These are phyloP conservation scores for Sclerotinia glacialis DNA, from an alignment of 2,329 filamentous ascomycete species.

Conservation along the genomic window DNA sequence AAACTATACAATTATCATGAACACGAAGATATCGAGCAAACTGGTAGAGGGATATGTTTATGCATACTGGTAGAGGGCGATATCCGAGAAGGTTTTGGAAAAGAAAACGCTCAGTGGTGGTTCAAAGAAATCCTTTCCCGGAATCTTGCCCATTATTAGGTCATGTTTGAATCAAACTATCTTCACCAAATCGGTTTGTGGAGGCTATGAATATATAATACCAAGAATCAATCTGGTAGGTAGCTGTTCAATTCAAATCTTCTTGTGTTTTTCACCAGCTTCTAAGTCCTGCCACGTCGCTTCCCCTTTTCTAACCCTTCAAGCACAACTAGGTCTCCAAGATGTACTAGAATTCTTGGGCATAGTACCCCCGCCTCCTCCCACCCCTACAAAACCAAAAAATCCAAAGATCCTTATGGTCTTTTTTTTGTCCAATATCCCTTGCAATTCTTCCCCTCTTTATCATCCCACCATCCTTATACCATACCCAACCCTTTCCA, in stretches of 20 bases:
- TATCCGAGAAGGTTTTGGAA: slow-evolving; percentile 1
- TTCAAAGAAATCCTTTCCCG: neutral
- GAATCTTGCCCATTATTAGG: slow-evolving; percentile 11
- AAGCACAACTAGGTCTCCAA: neutral
- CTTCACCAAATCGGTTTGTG: neutral
- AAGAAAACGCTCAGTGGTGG: neutral
- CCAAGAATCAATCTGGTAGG: too few species aligned
- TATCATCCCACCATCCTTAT: neutral
- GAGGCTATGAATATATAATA: neutral
- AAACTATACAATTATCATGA: neutral
- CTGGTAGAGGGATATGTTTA: too few species aligned
- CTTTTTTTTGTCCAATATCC: too few species aligned
- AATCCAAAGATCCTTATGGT: too few species aligned
- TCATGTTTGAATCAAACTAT: neutral
- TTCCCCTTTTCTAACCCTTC: neutral
- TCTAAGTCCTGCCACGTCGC: too few species aligned
- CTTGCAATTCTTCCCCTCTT: neutral
- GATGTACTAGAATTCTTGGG: neutral
- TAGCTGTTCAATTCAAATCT: neutral
- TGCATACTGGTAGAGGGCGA: too few species aligned
- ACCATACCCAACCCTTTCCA: too few species aligned
- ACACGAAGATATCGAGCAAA: neutral
- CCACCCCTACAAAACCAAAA: neutral
- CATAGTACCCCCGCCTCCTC: neutral
- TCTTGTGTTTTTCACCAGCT: neutral